Evolutionary conservation across 768 basidiomycete genomes (phyloP), one percentile per base, ranked within the genome.

Genomic region (Albatrellus ellisii): DNA sequence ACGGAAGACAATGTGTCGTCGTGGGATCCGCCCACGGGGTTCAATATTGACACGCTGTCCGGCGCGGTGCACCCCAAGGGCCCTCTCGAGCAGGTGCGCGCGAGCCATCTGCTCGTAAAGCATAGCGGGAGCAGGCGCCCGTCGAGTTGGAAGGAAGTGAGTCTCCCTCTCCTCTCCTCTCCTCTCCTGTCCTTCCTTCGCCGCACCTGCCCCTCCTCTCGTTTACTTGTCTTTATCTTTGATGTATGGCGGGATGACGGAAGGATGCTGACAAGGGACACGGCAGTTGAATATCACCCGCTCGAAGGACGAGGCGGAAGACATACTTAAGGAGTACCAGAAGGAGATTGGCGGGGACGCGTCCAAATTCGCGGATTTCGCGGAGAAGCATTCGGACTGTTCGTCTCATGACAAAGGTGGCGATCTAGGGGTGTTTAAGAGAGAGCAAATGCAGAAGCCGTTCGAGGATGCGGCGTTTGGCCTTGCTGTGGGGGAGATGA

Each of bases 81-180:
- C 9, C 41, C 57, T 55, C 54, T 66, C 14, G 68, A 63, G 15
- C 70, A 84, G 60, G 87, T 95, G 28, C 75, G 89, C 38, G 94
- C 91, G n/a, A 90, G 88, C 55, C 95, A 99, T 66, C 67, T 99
- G 47, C 63, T 99, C 44, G 80, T 97, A 47, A 99, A 99, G 64
- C 92, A 97, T 62, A 68, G 65, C 38, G 81, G 69, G 4, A 87
- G 85, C 57, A 64, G 85, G 46, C 68, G 83, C 21, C 78, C 85
- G 26, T 73, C 81, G 31, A 87, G 83, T 58, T 86, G 85, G 84
- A 84, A 83, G 59, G 81, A 85, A 67, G 85, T 80, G 52, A 43
- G 75, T 59, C 14, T 1, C 8, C 8, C 22, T 26, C 33, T 42
- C 7, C 15, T 44, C 12, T n/a, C 28, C 26, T 33, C 46, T 36